These are phyloP conservation scores for Prosopis cineraria DNA, from an alignment of 306 rosid species.

Conservation along the genomic window DNA sequence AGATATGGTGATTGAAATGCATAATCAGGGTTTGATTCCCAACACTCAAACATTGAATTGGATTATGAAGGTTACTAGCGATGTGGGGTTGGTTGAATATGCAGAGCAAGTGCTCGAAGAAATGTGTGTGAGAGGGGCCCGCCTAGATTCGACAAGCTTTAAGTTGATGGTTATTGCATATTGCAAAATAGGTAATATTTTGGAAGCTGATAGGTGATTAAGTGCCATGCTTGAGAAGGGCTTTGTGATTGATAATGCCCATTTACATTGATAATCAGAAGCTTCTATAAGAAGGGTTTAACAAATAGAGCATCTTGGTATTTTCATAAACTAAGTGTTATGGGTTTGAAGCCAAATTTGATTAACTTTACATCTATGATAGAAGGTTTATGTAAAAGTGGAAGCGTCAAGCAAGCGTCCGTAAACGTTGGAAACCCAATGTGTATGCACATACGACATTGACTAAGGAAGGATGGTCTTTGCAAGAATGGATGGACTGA, in stretches of 20 bases:
- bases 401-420: constrained; percentile 89
- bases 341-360: constrained; percentile 80
- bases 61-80: constrained; percentile 39
- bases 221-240: constrained; percentile 66
- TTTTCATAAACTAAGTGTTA: constrained; percentile 55
- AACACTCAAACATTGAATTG: constrained; percentile 60
- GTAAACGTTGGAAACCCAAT: constrained; percentile 91
- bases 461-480: constrained; percentile 80
- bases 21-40: constrained; percentile 65
- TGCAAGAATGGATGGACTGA: constrained; percentile 99
- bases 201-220: constrained; percentile 85
- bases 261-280: constrained; percentile 52
- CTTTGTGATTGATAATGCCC: constrained; percentile 72
- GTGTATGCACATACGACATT: constrained; percentile 76
- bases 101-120: constrained; percentile 81
- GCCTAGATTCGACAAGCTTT: constrained; percentile 64
- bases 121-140: constrained; percentile 76
- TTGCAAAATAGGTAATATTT: constrained; percentile 54
- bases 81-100: constrained; percentile 58
- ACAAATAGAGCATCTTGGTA: constrained; percentile 65
- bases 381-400: constrained; percentile 84
- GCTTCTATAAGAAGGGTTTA: constrained; percentile 60
- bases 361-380: constrained; percentile 75
- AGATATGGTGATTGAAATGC: constrained; percentile 77
- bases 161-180: constrained; percentile 69